Base-by-base conservation (phyloP, 805 yeast genomes). In the Candida boidinii region DNA sequence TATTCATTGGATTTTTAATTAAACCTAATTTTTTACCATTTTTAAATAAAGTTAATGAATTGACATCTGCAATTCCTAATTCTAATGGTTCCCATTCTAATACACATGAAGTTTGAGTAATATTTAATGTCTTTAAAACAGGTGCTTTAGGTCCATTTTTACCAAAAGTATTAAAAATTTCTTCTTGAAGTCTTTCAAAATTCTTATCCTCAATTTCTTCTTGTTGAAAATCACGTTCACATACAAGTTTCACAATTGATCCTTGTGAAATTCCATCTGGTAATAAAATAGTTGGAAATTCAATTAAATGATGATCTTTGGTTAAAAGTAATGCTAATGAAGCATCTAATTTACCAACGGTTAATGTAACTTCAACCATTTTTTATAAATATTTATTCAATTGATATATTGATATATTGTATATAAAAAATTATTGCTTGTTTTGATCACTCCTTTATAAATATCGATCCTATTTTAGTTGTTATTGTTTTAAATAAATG, bases 291-390 rank as follows among this genome's bases (percentile, higher is more conserved):
- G 97, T 86, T n/a, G 98, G 98, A 49, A 90, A 92, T 51, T 92
- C 98, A 43, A 92, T 88, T 39, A 90, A 68, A 53, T 88, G 95
- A 56, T 90, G 97, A 54, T 90, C 63, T 36, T 80, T 73, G 14
- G 98, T 90, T 24, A 94, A 71, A 28, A 92, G 66, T 29, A 92
- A 66, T 20, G 97, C 97, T 54, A 92, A 66, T 2, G 96, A 87
- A 10, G 96, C 95, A 54, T 92, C 98, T 28, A 90, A 68, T 61
- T 88, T 88, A 30, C 97, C 98, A 15, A 92, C 96, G 1, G 96
- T 88, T 24, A 90, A 70, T 27, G 94, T 80, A 9, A 88, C 96
- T 58, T 86, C 92, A 21, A 87, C 94, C 85, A 81, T 80, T 40
- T 16, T 31, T 20, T 15, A 23, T 19, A 7, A 18, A n/a, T 12